Conservation (phyloP, 108 stramenopile species). For the Cyclotella cryptica region DNA sequence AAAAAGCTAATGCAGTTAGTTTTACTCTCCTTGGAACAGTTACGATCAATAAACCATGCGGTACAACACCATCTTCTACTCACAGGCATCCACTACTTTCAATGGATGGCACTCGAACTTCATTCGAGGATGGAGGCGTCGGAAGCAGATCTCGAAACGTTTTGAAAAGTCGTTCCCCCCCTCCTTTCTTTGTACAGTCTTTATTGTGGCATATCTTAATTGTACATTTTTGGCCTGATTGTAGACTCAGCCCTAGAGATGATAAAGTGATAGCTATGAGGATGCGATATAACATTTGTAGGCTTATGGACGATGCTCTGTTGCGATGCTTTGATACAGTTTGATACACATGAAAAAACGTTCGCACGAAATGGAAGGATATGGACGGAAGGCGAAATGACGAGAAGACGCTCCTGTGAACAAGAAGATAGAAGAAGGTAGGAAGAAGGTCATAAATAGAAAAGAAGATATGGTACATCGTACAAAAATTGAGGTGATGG, state of each 20-base stretch:
- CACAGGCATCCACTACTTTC: conserved; percentile 49
- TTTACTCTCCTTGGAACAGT: not conserved
- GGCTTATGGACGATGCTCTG: too few relatives aligned
- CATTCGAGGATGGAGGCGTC: conserved; percentile 21
- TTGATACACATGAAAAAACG: too few relatives aligned
- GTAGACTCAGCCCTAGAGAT: not conserved
- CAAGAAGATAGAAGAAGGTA: too few relatives aligned
- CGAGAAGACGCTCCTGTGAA: too few relatives aligned
- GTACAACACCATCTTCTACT: not conserved
- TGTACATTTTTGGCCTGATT: not conserved
- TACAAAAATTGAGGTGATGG: too few relatives aligned
- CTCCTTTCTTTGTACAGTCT: conserved; percentile 50
- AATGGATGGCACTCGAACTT: conserved; percentile 19
- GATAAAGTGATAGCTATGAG: not conserved
- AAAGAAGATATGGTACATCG: too few relatives aligned
- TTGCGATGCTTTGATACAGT: too few relatives aligned
- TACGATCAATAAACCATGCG: too few relatives aligned
- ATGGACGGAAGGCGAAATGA: too few relatives aligned
- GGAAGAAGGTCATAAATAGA: too few relatives aligned
- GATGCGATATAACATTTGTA: not conserved
- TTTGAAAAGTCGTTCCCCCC: conserved; percentile 31
- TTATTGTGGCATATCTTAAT: conserved; percentile 56
- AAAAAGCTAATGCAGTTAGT: not conserved
- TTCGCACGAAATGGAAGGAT: too few relatives aligned
- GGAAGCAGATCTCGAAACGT: conserved; percentile 53